These are phyloP conservation scores for Rhynchospora breviuscula DNA, from an alignment of 176 grass and related monocot genomes.

Conservation along the genomic window DNA sequence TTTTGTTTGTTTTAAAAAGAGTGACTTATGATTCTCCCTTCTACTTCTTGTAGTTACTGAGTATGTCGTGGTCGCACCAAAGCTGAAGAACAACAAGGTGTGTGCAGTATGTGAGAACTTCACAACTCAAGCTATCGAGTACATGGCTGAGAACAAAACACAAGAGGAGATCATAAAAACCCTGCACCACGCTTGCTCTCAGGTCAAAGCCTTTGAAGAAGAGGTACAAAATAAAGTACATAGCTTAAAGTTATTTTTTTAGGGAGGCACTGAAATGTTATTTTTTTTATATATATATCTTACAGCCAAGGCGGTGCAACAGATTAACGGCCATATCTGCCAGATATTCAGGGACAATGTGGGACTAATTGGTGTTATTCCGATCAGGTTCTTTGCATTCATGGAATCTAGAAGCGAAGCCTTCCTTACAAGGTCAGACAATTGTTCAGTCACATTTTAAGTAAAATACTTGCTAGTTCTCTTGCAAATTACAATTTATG, in stretches of 20 bases:
- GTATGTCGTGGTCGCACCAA: slow-evolving; percentile 28
- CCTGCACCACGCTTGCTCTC: slow-evolving; percentile 66
- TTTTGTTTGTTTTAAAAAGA: slow-evolving; percentile 16
- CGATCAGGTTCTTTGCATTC: no score
- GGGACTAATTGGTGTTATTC: no score
- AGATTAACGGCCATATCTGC: no score
- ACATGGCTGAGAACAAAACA: slow-evolving; percentile 55
- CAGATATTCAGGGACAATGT: no score
- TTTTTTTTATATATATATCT: no score
- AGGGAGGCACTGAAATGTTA: no score
- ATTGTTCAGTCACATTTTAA: no score
- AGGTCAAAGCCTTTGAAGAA: slow-evolving; percentile 48
- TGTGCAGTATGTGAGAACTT: slow-evolving; percentile 58
- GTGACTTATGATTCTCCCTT: not conserved
- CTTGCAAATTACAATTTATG: no score
- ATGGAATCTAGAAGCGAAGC: no score
- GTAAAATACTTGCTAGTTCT: no score
- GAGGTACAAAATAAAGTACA: slow-evolving; percentile 36
- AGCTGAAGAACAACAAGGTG: slow-evolving; percentile 27
- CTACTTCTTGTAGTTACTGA: slow-evolving; percentile 3
- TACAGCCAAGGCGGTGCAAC: no score
- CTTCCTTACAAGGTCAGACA: no score
- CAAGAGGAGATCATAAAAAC: slow-evolving; percentile 39
- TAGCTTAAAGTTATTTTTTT: not conserved
- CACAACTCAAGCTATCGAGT: slow-evolving; percentile 35